Evolutionary conservation across 495 filamentous ascomycete genomes (phyloP), one percentile per base, ranked within the genome.

Genomic region (Tuber brumale): DNA sequence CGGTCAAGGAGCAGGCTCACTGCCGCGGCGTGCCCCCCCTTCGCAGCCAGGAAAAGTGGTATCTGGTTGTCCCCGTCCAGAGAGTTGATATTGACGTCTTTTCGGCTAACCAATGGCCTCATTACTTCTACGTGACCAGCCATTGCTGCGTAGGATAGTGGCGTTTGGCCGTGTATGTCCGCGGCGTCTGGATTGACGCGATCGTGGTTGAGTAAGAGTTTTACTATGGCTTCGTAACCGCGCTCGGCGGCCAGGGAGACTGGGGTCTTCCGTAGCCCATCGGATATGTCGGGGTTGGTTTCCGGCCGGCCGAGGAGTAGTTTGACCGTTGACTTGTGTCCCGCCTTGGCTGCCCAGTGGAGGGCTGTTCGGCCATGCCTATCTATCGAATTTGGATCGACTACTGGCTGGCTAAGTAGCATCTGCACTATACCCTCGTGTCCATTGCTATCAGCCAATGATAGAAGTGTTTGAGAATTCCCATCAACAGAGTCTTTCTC

Each of bases 301-400:
- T 61, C 51, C 23, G 8, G 9, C 10, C 23, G 51, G 10, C 70
- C 72, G 4, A 79, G 51, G 5, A 78, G 76, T 1, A 74, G 46
- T 27, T 23, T n/a, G 7, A 66, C 72, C 1, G 78, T 48, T 9
- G 21, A 23, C 57, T 72, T 73, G 44, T 78, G 77, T 7, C 76
- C 76, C 1, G 69, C 77, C 69, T 71, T 75, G 8, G 73, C 66
- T 5, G 69, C 75, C 75, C 77, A 79, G 23, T 71, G 70, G 35
- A 77, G 75, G n/a, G 70, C 45, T 7, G 76, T 70, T 61, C 51
- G 51, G 51, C 51, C 51, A 61, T 61, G 51, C 12, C 51, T 61
- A 10, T 61, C 51, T 27, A 61, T 61, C 7, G 9, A 31, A 61
- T 61, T 61, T n/a, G 46, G 21, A 10, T 61, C 12, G 9, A 16